phyloP scores from a whole-genome alignment of 768 basidiomycete genomes.

The Megacollybia marginata region DNA sequence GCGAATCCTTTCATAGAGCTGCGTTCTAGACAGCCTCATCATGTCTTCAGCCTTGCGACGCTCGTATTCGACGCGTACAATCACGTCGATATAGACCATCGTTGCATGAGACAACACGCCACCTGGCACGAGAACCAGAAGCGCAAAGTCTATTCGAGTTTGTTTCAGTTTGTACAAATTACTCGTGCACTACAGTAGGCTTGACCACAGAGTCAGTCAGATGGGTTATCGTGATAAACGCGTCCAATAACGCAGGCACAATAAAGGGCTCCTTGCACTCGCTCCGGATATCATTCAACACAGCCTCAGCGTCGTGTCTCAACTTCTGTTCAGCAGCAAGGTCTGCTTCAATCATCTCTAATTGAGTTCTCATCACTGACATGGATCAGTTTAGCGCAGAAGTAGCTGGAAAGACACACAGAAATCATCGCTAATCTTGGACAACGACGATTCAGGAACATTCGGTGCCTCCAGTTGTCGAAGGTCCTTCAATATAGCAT shows the following conservation, averaged over 20 bases:
- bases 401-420: background rate
- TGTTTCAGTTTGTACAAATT: background rate
- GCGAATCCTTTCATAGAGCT: background rate
- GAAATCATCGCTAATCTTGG: background rate
- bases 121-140: no score
- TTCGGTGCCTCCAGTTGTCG: background rate
- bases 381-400: background rate
- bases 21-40: background rate
- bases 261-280: constrained; percentile 50
- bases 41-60: background rate
- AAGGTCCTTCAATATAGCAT: background rate
- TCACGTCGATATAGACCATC: background rate
- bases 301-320: constrained; percentile 35
- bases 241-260: constrained; percentile 48
- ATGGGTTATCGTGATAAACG: constrained; percentile 43
- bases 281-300: constrained; percentile 37
- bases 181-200: background rate
- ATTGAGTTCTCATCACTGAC: constrained; percentile 17
- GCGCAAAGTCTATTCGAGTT: no score
- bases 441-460: background rate
- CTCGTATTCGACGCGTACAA: background rate
- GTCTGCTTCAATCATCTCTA: constrained; percentile 24
- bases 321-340: constrained; percentile 27
- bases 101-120: background rate
- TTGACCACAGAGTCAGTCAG: constrained; percentile 19